These are phyloP conservation scores for Xylariomycetidae sp. DNA, from an alignment of 2,329 filamentous ascomycete genomes.

Conservation along the genomic window DNA sequence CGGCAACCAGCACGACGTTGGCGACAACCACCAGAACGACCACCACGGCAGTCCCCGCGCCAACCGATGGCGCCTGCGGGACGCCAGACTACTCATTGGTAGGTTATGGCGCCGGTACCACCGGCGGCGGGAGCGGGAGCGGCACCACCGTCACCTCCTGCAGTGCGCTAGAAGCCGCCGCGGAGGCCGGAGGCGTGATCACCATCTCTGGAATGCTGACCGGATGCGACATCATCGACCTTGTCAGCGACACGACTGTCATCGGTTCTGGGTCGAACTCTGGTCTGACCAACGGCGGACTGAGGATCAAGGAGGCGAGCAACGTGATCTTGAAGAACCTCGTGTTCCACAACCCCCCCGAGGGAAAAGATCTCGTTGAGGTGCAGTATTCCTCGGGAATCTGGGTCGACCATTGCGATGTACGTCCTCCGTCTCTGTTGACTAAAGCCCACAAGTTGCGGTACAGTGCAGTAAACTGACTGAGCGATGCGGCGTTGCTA, in stretches of 20 bases:
- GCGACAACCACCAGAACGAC: slow-evolving; percentile 13
- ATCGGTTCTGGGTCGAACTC: slow-evolving; percentile 37
- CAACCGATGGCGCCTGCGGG: slow-evolving; percentile 10
- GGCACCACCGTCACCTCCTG: slow-evolving; percentile 42
- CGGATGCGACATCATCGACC: slow-evolving; percentile 37
- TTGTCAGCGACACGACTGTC: slow-evolving; percentile 46
- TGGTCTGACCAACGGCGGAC: slow-evolving; percentile 39
- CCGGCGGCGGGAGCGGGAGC: slow-evolving; percentile 39
- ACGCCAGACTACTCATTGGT: slow-evolving; percentile 21
- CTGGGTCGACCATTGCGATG: slow-evolving; percentile 42
- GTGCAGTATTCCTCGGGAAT: slow-evolving; percentile 44
- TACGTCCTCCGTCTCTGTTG: slow-evolving; percentile 23
- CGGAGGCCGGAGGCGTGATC: slow-evolving; percentile 36
- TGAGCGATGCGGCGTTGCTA: no score
- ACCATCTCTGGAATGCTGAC: slow-evolving; percentile 40
- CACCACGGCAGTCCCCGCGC: slow-evolving; percentile 7
- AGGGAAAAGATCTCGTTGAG: slow-evolving; percentile 46
- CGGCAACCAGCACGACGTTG: slow-evolving; percentile 12
- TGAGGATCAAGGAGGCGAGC: slow-evolving; percentile 40
- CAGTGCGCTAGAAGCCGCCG: slow-evolving; percentile 33
- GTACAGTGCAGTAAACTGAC: no score
- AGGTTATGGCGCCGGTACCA: slow-evolving; percentile 34
- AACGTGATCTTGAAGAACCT: slow-evolving; percentile 57
- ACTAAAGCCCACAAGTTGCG: no score
- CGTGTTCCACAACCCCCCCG: slow-evolving; percentile 43